Evolutionary conservation across 768 basidiomycete species (phyloP), one percentile per base, ranked within the genome.

Genomic region (Hydnum rufescens): DNA sequence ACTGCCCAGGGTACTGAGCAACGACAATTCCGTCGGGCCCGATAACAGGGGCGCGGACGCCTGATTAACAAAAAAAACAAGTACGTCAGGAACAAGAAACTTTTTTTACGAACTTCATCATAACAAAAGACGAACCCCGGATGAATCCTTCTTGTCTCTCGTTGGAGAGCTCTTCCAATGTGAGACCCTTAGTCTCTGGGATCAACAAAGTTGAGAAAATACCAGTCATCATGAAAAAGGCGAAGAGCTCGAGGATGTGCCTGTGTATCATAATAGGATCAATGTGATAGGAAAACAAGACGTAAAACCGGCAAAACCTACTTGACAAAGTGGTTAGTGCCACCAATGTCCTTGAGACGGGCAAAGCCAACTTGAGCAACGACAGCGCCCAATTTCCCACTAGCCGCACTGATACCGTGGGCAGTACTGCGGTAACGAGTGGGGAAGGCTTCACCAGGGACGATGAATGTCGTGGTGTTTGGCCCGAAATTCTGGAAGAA

Each of bases 191-290:
- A 44, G 87, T 87, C 67, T 89, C 87, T 32, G 82, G 81, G 6
- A 89, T 62, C 13, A 88, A 72, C 16, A 86, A 66, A 0, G 85
- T 87, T 4, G 87, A 85, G 68, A 78, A 74, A 54, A 88, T 71
- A 43, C 86, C 86, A 1, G 82, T 86, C 52, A 86, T 64, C 85
- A 86, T 89, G 70, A 87, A 87, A 52, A 84, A 65, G 8, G 84
- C 84, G 57, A 88, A 83, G 51, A 89, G 75, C 65, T 87, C 74
- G 49, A 89, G 67, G 54, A 68, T 65, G n/a, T n/a, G n/a, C n/a
- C n/a, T n/a, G n/a, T n/a, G n/a, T n/a, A n/a, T n/a, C n/a, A n/a
- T n/a, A 55, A 49, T 58, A 4, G 23, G 19, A 39, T 19, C 36
- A 8, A 39, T 8, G 36, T 8, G 36, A 39, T 8, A 39, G 51